phyloP scores from a whole-genome alignment of 352 stramenopile species.

The Phytopythium cucurbitacearum region DNA sequence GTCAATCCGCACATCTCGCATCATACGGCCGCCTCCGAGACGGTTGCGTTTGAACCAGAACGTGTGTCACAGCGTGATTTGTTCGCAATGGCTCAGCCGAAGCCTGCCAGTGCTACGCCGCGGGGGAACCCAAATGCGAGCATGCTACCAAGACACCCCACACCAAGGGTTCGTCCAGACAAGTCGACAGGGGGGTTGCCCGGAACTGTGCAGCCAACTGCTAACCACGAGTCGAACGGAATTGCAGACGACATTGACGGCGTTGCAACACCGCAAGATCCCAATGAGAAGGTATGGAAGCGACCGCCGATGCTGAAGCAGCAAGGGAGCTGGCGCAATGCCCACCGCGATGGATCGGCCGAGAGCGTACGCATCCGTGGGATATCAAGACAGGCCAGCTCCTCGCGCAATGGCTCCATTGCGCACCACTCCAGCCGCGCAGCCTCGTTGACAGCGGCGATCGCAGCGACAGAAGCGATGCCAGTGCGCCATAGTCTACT shows the following conservation, averaged over 20 bases:
- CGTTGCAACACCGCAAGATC: conserved; percentile 15
- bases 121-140: conserved; percentile 2
- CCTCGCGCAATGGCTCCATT: neutral
- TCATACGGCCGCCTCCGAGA: neutral
- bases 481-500: conserved; percentile 18
- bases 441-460: conserved; percentile 17
- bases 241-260: conserved; percentile 6
- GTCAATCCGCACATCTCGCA: conserved; percentile 1
- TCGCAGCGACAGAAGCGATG: conserved; percentile 17
- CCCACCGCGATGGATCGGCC: conserved; percentile 24
- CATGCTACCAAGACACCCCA: neutral
- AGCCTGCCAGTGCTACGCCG: neutral
- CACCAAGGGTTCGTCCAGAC: too few species aligned
- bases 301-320: conserved; percentile 21
- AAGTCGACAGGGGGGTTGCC: too few species aligned
- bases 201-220: too few species aligned
- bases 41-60: conserved; percentile 51
- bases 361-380: conserved; percentile 32
- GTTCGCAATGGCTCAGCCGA: conserved; percentile 2
- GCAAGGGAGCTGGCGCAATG: conserved; percentile 49
- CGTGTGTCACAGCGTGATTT: conserved; percentile 62
- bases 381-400: conserved; percentile 15
- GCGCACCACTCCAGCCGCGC: conserved; percentile 25
- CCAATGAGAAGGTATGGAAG: conserved; percentile 34
- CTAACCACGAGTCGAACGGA: too few species aligned